Base-by-base conservation (phyloP, 768 basidiomycete genomes). In the Russula sp. region DNA sequence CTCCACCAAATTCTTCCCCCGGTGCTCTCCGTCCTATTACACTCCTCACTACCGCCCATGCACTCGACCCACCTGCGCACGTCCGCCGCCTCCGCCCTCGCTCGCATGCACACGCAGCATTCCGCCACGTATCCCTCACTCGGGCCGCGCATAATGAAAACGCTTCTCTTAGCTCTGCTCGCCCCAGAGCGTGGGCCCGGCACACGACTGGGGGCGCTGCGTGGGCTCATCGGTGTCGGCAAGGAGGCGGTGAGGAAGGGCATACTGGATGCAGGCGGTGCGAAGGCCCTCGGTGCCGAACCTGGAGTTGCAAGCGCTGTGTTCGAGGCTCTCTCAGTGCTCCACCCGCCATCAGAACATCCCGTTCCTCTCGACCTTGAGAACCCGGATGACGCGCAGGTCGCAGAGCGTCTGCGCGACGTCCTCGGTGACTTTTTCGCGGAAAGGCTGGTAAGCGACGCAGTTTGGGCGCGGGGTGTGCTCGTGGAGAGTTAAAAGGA, bases 1-100 rank as follows among this genome's bases (percentile, higher is more conserved):
- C 81, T 98, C 5, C 97, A 98, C 70, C 96, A 98, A 87, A 81
- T 98, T 16, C 83, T 98, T 0, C 95, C 95, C 2, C 88, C 95
- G 0, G 83, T 98, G 57, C 84, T 99, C 37, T 97, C 96, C 6
- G 88, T 88, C 61, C 84, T 99, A 52, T 80, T 99, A 8, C 91
- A 96, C 65, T 89, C 92, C 1, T 82, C 88, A 18, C 84, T 98
- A 4, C 92, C 92, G 0, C 80, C 82, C 42, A 78, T 83, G 7
- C 82, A 89, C 60, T 81, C 88, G 18, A 85, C 81, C 2, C 83
- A 85, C 47, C 80, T 97, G 39, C 89, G 96, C 42, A 88, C 84
- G 3, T 80, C 84, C 5, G 91, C 96, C 4, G 83, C 94, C 1
- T 87, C 94, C 65, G 91, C 91, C 0, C 82, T 99, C 0, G 87